Base-by-base conservation (phyloP, 1,284 basidiomycete genomes). In the Ganoderma meredithae region DNA sequence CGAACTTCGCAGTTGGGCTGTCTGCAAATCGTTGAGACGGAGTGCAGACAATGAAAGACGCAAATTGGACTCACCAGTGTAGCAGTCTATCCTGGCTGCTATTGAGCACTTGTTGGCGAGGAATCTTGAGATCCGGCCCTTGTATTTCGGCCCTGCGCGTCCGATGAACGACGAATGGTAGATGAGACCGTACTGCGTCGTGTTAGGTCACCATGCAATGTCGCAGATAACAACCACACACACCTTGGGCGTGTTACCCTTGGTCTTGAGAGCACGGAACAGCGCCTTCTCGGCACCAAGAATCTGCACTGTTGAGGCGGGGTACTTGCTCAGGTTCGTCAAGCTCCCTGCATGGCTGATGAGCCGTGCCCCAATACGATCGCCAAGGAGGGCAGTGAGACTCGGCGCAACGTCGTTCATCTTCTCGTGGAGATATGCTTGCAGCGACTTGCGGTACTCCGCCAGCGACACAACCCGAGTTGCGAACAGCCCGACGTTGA, bases 71-170 rank as follows among this genome's bases (percentile, higher is more conserved):
- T 62, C 75, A 93, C 95, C 95, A 5, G 93, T 88, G 81, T 96
- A 99, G 82, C 98, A 99, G 82, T 99, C 98, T 83, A 99, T 99
- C 69, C 98, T 87, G 60, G 95, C 94, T 8, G 98, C 98, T 77
- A 99, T 99, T 67, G 96, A 97, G 80, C 96, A 98, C 84, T 99
- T 99, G 88, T 99, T 99, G 62, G 97, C 98, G 43, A 99, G 86
- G 89, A 98, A 98, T 52, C 97, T 92, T 13, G 96, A 98, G 81
- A 99, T 99, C 69, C 98, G 92, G 44, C 97, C 97, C 87, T 99
- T 99, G 87, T 96, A 92, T 83, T 98, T 98, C 66, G 96, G 88
- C 19, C 92, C 95, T 3, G 98, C 97, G 63, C 97, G 93, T 27
- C 96, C 96, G 78, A 99, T 99, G 85, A 97, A 99, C 22, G 95